Percentiles rank a stretch among this genome's conserved stretches.
Evolutionary conservation across 176 grass and related monocot genomes (phyloP).

Genomic region (Chrysopogon serrulatus): DNA sequence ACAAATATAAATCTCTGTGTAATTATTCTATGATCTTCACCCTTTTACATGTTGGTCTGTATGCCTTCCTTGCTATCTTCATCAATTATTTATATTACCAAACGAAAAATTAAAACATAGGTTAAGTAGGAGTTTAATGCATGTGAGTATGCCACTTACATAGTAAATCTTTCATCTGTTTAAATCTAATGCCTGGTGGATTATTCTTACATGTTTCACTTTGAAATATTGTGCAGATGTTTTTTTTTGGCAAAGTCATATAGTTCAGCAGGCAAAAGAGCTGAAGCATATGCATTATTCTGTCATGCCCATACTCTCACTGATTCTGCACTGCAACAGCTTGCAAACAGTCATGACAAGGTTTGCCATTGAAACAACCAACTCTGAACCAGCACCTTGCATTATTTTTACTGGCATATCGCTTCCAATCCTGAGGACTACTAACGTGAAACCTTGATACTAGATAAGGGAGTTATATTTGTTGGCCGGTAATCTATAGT

Average conservation of each 20-base stretch:
- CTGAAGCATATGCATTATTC: conserved; percentile 88
- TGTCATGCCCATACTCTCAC: conserved; percentile 66
- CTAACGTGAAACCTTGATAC: neutral
- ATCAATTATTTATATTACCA: neutral
- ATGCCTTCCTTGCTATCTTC: neutral
- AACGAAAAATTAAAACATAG: neutral
- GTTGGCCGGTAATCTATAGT: neutral
- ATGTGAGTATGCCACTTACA: neutral
- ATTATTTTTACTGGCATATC: neutral
- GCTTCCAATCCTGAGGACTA: neutral
- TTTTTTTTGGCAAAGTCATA: conserved; percentile 98
- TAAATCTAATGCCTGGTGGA: neutral
- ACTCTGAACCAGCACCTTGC: neutral
- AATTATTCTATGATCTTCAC: neutral
- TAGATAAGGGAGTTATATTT: neutral
- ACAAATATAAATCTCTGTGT: neutral
- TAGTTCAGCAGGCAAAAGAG: conserved; percentile 89
- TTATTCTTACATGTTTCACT: conserved; percentile 19
- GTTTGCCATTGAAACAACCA: conserved; percentile 25
- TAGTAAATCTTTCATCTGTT: neutral
- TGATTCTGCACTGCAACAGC: conserved; percentile 57
- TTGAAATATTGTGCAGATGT: conserved; percentile 57
- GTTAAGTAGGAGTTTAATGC: neutral
- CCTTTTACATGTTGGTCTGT: neutral
- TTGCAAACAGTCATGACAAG: conserved; percentile 59